phyloP scores from a whole-genome alignment of 2,329 filamentous ascomycete genomes.

The Talaromyces atroroseus region DNA sequence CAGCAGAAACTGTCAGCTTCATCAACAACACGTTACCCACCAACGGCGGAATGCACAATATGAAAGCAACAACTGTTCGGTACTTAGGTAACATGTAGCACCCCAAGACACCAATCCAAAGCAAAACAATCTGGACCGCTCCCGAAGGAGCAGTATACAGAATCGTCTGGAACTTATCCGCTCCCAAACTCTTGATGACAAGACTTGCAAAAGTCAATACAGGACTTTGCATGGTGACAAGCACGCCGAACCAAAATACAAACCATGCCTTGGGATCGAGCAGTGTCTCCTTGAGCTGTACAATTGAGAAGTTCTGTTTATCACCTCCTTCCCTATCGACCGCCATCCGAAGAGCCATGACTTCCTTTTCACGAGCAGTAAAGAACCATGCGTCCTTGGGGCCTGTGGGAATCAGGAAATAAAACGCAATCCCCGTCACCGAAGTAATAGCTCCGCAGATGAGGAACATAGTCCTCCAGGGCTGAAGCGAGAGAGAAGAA shows the following conservation, averaged over 20 bases:
- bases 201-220: conserved; percentile 47
- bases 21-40: conserved; percentile 43
- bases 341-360: conserved; percentile 35
- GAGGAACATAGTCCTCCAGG: conserved; percentile 47
- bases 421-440: conserved; percentile 42
- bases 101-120: conserved; percentile 43
- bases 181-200: conserved; percentile 45
- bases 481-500: conserved; percentile 30
- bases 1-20: conserved; percentile 33
- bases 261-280: conserved; percentile 43
- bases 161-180: conserved; percentile 43
- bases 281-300: conserved; percentile 42
- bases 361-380: conserved; percentile 37
- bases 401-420: conserved; percentile 43
- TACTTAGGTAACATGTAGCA: conserved; percentile 37
- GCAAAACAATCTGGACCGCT: conserved; percentile 41
- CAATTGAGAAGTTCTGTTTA: conserved; percentile 40
- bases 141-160: conserved; percentile 46
- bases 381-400: conserved; percentile 49
- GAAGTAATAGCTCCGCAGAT: conserved; percentile 47
- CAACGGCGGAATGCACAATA: conserved; percentile 39
- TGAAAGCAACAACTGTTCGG: conserved; percentile 36
- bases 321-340: conserved; percentile 38
- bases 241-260: conserved; percentile 42
- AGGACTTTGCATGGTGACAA: conserved; percentile 44